These are phyloP conservation scores for Boletus semigastroideus DNA, from an alignment of 1,284 basidiomycete species.

Conservation along the genomic window DNA sequence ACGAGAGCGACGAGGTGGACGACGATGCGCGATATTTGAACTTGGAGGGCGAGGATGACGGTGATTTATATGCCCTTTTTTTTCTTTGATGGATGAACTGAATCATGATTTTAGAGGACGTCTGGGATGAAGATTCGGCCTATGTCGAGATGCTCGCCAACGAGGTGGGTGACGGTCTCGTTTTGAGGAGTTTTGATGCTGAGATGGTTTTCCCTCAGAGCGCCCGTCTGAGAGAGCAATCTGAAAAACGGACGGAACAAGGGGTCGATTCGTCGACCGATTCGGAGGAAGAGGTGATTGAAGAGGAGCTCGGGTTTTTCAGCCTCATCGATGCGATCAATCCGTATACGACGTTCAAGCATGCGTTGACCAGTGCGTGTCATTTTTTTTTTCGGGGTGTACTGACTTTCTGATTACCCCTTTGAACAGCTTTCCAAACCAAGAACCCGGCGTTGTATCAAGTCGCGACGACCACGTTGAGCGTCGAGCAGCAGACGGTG, in stretches of 20 bases:
- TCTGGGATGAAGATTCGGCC: slow-evolving; percentile 83
- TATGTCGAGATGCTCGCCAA: slow-evolving; percentile 80
- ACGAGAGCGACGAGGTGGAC: slow-evolving; percentile 58
- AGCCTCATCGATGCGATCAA: slow-evolving; percentile 75
- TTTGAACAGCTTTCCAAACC: slow-evolving; percentile 63
- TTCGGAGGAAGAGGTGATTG: slow-evolving; percentile 56
- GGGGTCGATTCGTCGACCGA: slow-evolving; percentile 50
- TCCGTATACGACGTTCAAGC: slow-evolving; percentile 72
- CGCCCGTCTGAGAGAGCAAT: slow-evolving; percentile 64
- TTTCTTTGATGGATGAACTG: neutral
- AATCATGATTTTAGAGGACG: slow-evolving; percentile 52
- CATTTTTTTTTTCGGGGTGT: neutral
- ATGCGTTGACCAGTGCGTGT: slow-evolving; percentile 63
- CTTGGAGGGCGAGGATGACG: slow-evolving; percentile 67
- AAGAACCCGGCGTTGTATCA: slow-evolving; percentile 67
- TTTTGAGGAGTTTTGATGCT: neutral
- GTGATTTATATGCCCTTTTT: slow-evolving; percentile 32
- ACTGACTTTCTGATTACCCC: neutral
- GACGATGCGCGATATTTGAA: slow-evolving; percentile 63
- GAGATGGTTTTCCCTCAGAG: slow-evolving; percentile 41
- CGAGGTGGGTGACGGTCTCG: slow-evolving; percentile 50
- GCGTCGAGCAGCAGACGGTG: slow-evolving; percentile 70
- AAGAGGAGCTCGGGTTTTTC: slow-evolving; percentile 79
- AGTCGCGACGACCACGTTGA: slow-evolving; percentile 65
- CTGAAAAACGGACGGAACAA: slow-evolving; percentile 40